Evolutionary conservation across 352 stramenopile genomes (phyloP).

Genomic region (Phytopythium litorale): DNA sequence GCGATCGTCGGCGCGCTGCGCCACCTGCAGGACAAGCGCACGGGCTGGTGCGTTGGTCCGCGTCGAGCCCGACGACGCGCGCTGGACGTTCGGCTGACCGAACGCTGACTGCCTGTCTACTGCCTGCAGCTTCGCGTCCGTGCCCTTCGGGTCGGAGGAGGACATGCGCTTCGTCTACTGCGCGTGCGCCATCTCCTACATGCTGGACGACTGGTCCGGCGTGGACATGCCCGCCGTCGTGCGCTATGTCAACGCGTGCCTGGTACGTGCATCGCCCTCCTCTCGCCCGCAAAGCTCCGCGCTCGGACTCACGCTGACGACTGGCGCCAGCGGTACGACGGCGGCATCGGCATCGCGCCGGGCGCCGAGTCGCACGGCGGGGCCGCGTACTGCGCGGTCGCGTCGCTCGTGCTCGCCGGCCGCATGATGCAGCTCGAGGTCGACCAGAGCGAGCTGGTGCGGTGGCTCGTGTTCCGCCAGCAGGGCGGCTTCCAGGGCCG

Average conservation of each 20-base stretch:
- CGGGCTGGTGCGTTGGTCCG: conserved; percentile 37
- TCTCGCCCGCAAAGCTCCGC: background rate
- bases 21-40: conserved; percentile 71
- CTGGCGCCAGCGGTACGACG: conserved; percentile 61
- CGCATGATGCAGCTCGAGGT: conserved; percentile 65
- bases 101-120: background rate
- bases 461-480: conserved; percentile 83
- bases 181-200: conserved; percentile 83
- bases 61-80: background rate
- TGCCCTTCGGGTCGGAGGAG: conserved; percentile 71
- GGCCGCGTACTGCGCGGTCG: conserved; percentile 69
- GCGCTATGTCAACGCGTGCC: conserved; percentile 78
- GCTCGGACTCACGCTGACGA: background rate
- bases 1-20: conserved; percentile 59
- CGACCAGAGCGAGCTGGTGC: conserved; percentile 61
- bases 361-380: conserved; percentile 74
- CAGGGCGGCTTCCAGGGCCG: conserved; percentile 86
- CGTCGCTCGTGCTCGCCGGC: conserved; percentile 63
- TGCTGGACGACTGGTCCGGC: conserved; percentile 84
- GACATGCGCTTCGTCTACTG: conserved; percentile 90
- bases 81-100: background rate
- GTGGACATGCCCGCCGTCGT: conserved; percentile 61
- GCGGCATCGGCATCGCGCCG: conserved; percentile 66
- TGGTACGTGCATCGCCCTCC: conserved; percentile 35
- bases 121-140: conserved; percentile 55